These are phyloP conservation scores for Ensete glaucum DNA, from an alignment of 176 grass and related monocot species.

Conservation along the genomic window DNA sequence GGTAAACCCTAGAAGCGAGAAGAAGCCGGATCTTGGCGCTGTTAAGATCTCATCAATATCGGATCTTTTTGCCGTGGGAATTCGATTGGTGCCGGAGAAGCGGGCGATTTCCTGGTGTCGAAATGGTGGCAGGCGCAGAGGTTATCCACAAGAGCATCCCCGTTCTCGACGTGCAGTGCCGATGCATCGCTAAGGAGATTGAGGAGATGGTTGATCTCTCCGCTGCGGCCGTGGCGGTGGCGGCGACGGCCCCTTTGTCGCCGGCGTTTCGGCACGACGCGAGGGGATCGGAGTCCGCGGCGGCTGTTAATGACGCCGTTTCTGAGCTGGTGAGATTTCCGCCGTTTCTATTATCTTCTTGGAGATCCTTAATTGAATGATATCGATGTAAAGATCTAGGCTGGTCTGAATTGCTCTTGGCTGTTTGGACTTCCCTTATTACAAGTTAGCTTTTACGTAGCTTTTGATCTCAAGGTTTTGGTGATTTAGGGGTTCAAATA, in stretches of 20 bases:
- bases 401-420: no score
- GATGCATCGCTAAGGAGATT: slow-evolving; percentile 18
- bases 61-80: background rate
- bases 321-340: slow-evolving; percentile 45
- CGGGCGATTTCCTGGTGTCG: background rate
- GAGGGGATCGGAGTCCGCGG: background rate
- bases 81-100: slow-evolving; percentile 4
- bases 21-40: background rate
- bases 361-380: background rate
- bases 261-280: background rate
- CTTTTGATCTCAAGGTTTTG: background rate
- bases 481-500: background rate
- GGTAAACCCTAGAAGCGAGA: background rate
- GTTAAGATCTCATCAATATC: background rate
- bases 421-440: no score
- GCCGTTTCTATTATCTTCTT: background rate
- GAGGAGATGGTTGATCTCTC: slow-evolving; percentile 26
- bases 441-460: no score
- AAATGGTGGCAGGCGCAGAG: slow-evolving; percentile 80
- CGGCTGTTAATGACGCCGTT: slow-evolving; percentile 25
- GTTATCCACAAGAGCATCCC: slow-evolving; percentile 43
- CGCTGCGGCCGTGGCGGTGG: slow-evolving; percentile 19
- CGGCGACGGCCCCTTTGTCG: slow-evolving; percentile 10
- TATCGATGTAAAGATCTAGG: background rate
- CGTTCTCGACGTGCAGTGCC: slow-evolving; percentile 18